phyloP scores from a whole-genome alignment of 768 basidiomycete species.

The Cytidiella melzeri region DNA sequence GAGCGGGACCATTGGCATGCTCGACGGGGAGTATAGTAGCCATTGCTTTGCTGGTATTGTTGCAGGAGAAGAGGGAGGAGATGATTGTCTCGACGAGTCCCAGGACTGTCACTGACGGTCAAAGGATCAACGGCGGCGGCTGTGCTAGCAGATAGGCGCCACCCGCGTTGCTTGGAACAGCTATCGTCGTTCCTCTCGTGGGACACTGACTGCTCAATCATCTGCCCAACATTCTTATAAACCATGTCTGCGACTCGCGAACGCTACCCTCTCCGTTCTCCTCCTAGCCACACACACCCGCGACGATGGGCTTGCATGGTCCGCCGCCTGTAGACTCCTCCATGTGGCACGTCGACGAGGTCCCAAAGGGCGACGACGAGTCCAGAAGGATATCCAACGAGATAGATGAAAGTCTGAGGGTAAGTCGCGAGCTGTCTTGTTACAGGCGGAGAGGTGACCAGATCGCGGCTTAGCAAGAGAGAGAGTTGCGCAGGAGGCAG shows the following conservation, averaged over 20 bases:
- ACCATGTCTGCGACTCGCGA: not conserved
- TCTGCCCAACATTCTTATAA: slow-evolving; percentile 1
- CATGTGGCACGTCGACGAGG: slow-evolving; percentile 1
- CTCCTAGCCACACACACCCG: not conserved
- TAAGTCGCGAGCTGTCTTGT: slow-evolving; percentile 2
- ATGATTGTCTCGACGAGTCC: too few relatives aligned
- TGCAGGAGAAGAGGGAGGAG: too few relatives aligned
- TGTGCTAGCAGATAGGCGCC: too few relatives aligned
- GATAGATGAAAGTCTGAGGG: slow-evolving; percentile 15
- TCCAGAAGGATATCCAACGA: slow-evolving; percentile 11
- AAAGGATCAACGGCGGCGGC: too few relatives aligned
- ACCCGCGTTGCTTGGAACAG: too few relatives aligned
- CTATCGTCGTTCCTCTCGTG: too few relatives aligned
- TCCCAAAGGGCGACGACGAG: slow-evolving; percentile 9
- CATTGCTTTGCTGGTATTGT: too few relatives aligned
- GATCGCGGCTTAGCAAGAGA: slow-evolving; percentile 18
- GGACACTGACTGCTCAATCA: too few relatives aligned
- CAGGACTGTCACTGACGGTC: too few relatives aligned
- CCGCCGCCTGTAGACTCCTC: not conserved
- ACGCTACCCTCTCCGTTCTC: not conserved
- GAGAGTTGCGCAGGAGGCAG: slow-evolving; percentile 17
- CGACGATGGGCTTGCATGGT: not conserved
- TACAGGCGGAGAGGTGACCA: not conserved
- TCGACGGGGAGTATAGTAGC: too few relatives aligned
- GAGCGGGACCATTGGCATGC: too few relatives aligned